phyloP scores from a whole-genome alignment of 345 rosid species.

The Zanthoxylum bungeanum region DNA sequence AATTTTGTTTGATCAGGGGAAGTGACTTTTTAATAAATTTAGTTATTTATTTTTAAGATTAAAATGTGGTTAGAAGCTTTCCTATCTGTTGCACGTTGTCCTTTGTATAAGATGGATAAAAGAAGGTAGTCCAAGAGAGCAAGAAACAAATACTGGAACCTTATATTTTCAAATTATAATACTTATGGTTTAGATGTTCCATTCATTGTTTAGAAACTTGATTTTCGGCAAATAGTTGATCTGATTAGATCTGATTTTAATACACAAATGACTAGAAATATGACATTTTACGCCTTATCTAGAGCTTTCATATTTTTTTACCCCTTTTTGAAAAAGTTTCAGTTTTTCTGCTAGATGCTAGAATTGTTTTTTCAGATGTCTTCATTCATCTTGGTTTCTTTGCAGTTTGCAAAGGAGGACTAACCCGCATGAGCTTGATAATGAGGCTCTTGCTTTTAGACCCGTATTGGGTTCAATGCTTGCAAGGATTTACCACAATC shows the following conservation, averaged over 20 bases:
- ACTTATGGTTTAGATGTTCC: not conserved
- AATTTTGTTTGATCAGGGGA: not conserved
- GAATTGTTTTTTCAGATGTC: constrained; percentile 2
- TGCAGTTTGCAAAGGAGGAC: constrained; percentile 88
- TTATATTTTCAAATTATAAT: not conserved
- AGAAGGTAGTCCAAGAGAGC: not conserved
- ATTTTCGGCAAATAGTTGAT: not conserved
- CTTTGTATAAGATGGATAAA: not conserved
- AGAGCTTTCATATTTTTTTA: not conserved
- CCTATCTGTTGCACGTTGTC: not conserved
- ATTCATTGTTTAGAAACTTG: not conserved
- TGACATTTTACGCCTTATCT: not conserved
- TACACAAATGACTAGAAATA: not conserved
- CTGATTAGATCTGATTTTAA: not conserved
- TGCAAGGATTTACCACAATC: constrained; percentile 75
- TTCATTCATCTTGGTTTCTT: constrained; percentile 19
- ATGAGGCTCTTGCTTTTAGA: constrained; percentile 89
- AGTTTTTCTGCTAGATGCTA: not conserved
- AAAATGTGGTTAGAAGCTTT: not conserved
- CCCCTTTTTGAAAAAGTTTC: not conserved
- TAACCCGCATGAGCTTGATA: constrained; percentile 75
- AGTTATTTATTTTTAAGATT: not conserved
- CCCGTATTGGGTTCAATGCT: constrained; percentile 92
- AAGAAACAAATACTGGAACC: not conserved
- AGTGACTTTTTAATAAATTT: not conserved